Conservation (phyloP, 768 basidiomycete genomes). For the Lactarius evosmus region DNA sequence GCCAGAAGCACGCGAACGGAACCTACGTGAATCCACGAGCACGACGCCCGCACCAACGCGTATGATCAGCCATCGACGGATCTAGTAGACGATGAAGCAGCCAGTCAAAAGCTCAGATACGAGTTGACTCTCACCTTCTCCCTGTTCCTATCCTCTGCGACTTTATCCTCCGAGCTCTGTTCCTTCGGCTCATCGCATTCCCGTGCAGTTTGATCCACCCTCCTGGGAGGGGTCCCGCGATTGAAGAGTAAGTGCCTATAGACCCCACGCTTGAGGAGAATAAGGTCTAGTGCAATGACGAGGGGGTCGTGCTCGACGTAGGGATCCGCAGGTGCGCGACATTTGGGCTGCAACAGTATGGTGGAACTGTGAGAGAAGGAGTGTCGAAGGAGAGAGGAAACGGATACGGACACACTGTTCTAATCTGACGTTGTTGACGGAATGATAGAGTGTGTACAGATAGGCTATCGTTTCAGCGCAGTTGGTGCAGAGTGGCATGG, state of each 20-base stretch:
- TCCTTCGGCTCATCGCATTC: not conserved
- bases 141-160: conserved; percentile 28
- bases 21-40: conserved; percentile 70
- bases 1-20: conserved; percentile 5
- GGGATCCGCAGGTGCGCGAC: conserved; percentile 73
- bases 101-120: not conserved
- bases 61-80: conserved; percentile 56
- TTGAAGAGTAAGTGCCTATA: conserved; percentile 83
- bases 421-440: conserved; percentile 71
- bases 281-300: conserved; percentile 72
- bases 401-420: conserved; percentile 72
- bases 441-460: conserved; percentile 81
- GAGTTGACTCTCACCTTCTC: conserved; percentile 11
- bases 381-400: conserved; percentile 2
- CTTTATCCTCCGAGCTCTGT: conserved; percentile 30
- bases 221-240: conserved; percentile 62
- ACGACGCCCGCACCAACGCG: conserved; percentile 58
- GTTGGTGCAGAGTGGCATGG: conserved; percentile 78
- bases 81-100: conserved; percentile 38
- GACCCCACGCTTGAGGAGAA: conserved; percentile 77
- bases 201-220: conserved; percentile 29
- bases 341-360: conserved; percentile 45
- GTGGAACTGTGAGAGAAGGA: conserved; percentile 19
- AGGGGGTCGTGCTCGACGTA: conserved; percentile 83
- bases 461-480: conserved; percentile 64